These are phyloP conservation scores for Penicillium thymicola DNA, from an alignment of 2,329 filamentous ascomycete species.

Conservation along the genomic window DNA sequence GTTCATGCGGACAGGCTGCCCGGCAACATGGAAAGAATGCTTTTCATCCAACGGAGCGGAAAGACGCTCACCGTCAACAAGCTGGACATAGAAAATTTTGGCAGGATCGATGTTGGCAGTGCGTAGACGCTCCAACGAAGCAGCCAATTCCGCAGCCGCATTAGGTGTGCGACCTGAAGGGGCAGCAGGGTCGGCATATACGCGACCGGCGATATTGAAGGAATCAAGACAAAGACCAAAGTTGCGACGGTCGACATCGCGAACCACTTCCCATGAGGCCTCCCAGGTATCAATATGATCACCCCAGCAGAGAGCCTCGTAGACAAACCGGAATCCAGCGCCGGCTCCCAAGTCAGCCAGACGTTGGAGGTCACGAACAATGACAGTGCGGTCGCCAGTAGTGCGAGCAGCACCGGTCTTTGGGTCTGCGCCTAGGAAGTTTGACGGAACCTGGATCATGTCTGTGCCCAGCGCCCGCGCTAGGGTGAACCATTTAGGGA, in stretches of 20 bases:
- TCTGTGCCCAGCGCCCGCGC: constrained; percentile 64
- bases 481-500: constrained; percentile 68
- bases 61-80: constrained; percentile 69
- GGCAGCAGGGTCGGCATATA: constrained; percentile 65
- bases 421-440: constrained; percentile 52
- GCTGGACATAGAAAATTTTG: constrained; percentile 71
- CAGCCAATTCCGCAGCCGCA: constrained; percentile 54
- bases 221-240: constrained; percentile 75
- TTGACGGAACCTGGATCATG: constrained; percentile 71
- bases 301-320: constrained; percentile 70
- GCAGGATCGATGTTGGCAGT: constrained; percentile 52
- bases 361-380: constrained; percentile 35
- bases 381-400: constrained; percentile 29
- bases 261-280: constrained; percentile 65
- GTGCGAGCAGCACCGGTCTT: constrained; percentile 39
- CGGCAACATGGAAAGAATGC: constrained; percentile 51
- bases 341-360: constrained; percentile 64
- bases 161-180: constrained; percentile 48
- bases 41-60: constrained; percentile 49
- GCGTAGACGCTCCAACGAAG: constrained; percentile 56
- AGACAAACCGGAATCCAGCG: constrained; percentile 50
- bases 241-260: constrained; percentile 65
- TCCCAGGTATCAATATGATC: constrained; percentile 70
- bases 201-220: constrained; percentile 71
- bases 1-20: constrained; percentile 64